Evolutionary conservation across 2,329 filamentous ascomycete species (phyloP).

Genomic region (Aureobasidium leucospermi): DNA sequence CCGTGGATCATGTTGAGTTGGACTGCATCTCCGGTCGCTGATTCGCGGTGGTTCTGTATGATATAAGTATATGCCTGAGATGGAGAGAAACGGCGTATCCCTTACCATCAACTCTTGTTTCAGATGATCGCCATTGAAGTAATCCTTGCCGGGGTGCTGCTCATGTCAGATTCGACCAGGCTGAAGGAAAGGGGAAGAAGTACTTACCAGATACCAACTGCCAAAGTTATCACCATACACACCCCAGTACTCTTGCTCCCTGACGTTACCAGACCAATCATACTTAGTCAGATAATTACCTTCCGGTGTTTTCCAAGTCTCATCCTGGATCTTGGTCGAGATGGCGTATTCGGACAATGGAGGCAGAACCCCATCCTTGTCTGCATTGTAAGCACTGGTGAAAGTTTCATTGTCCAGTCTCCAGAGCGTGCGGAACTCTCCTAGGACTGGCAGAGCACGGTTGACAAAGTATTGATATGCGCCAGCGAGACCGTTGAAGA

Average conservation of each 20-base stretch:
- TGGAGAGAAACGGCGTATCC: not conserved
- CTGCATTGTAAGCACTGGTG: slow-evolving; percentile 38
- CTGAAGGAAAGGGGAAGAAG: too few relatives aligned
- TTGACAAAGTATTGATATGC: slow-evolving; percentile 52
- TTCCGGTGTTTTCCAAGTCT: slow-evolving; percentile 44
- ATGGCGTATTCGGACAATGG: slow-evolving; percentile 36
- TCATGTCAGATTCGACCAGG: not conserved
- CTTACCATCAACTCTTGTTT: slow-evolving; percentile 45
- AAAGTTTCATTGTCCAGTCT: slow-evolving; percentile 45
- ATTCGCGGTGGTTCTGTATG: slow-evolving; percentile 40
- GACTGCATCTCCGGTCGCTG: slow-evolving; percentile 43
- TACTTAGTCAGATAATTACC: slow-evolving; percentile 49
- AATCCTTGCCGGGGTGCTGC: slow-evolving; percentile 41
- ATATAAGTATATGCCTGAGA: not conserved
- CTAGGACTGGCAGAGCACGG: slow-evolving; percentile 39
- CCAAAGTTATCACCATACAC: slow-evolving; percentile 44
- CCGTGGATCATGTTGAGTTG: slow-evolving; percentile 51
- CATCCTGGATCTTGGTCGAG: slow-evolving; percentile 46
- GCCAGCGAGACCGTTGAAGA: slow-evolving; percentile 42
- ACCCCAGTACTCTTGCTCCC: slow-evolving; percentile 40
- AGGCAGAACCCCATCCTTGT: slow-evolving; percentile 41
- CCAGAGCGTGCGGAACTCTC: slow-evolving; percentile 46
- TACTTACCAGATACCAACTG: slow-evolving; percentile 41
- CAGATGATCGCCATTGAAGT: slow-evolving; percentile 46
- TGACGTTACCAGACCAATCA: slow-evolving; percentile 36